These are phyloP conservation scores for Neodidymelliopsis sp. DNA, from an alignment of 2,329 filamentous ascomycete genomes.

Conservation along the genomic window DNA sequence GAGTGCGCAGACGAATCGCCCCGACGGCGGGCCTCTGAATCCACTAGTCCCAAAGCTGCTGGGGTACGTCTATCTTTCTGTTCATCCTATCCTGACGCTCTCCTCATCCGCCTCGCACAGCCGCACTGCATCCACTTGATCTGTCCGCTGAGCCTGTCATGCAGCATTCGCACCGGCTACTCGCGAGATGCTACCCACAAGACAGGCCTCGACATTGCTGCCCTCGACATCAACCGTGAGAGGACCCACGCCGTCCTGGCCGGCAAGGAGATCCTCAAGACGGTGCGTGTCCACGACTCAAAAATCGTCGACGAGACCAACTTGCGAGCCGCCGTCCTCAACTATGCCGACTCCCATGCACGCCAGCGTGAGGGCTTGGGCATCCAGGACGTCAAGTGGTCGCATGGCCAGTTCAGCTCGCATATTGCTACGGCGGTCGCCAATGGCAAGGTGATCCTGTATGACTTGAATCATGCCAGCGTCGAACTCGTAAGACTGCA, in stretches of 20 bases:
- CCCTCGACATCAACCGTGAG: conserved; percentile 69
- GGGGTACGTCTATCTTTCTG: conserved; percentile 37
- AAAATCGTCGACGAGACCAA: conserved; percentile 69
- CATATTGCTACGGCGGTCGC: conserved; percentile 70
- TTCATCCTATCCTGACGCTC: background rate
- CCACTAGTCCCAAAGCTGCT: conserved; percentile 47
- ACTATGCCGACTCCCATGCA: conserved; percentile 59
- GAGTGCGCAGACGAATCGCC: conserved; percentile 57
- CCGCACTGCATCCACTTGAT: conserved; percentile 1
- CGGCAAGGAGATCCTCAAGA: conserved; percentile 71
- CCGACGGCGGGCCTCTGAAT: conserved; percentile 46
- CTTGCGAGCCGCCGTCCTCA: conserved; percentile 66
- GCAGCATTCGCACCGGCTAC: conserved; percentile 54
- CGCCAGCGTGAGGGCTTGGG: conserved; percentile 66
- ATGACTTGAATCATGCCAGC: conserved; percentile 68
- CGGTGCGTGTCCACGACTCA: conserved; percentile 65
- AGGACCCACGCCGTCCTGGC: conserved; percentile 70
- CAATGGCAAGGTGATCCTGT: conserved; percentile 71
- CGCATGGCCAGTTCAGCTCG: conserved; percentile 66
- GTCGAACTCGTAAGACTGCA: conserved; percentile 68
- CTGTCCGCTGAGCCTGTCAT: conserved; percentile 18
- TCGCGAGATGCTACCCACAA: conserved; percentile 66
- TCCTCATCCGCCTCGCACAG: background rate
- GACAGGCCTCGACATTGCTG: conserved; percentile 69
- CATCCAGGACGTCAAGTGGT: conserved; percentile 73